Base-by-base conservation (phyloP, 371 early-diverging fungal species). In the Rhizopus delemar region DNA sequence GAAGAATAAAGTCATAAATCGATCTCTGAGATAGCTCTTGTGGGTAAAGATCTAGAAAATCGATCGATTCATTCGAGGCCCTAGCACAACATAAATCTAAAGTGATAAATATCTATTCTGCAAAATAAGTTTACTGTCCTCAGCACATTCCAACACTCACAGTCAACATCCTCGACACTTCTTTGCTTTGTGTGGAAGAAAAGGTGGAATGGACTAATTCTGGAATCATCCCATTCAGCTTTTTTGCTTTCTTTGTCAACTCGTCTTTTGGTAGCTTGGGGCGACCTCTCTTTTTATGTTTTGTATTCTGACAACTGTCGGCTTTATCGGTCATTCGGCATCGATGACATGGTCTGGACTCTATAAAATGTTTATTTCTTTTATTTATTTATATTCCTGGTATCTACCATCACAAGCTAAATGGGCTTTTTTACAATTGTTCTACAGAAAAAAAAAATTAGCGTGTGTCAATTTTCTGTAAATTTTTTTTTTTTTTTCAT, bases 61-160 rank as follows among this genome's bases (percentile, higher is more conserved):
- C 63, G 0, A 67, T 28, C 0, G 63, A 67, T 53, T 62, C 55
- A 5, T 67, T 63, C 15, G 68, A 62, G 7, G 59, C 53, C 49
- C 68, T 45, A 13, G 68, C 63, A 52, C 68, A 67, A 29, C 68
- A 63, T 46, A 67, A 41, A 56, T 67, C 68, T 59, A 67, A 58
- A 16, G 63, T 48, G 15, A 67, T 28, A 35, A 67, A 35, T 38
- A 67, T 56, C 68, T 62, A 22, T 43, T 35, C 28, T 16, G 32
- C 11, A 53, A 35, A 52, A 35, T 34, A 6, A 39, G 22, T 41
- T 5, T 41, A 41, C 16, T 54, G 28, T 3, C 11, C 28, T 16
- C 16, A 13, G 29, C 34, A 36, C 8, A 34, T 34, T 52, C 35
- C 2, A 16, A 15, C 31, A 38, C 31, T 45, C 28, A 35, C 35